Evolutionary conservation across 2,329 filamentous ascomycete species (phyloP).

Genomic region (Colletotrichum orbiculare): DNA sequence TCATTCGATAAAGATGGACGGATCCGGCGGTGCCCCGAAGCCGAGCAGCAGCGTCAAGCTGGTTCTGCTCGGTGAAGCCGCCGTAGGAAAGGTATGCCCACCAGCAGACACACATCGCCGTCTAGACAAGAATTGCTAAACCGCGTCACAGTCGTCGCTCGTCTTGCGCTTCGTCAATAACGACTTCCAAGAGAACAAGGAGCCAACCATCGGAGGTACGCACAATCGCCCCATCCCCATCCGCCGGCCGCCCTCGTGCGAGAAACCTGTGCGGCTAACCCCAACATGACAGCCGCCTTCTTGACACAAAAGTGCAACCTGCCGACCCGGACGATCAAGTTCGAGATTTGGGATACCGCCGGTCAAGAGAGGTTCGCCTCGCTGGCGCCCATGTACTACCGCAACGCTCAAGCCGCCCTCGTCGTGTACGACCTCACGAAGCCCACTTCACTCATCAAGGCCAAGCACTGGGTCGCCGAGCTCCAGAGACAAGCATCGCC

Average conservation of each 20-base stretch:
- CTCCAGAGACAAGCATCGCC: constrained; percentile 95
- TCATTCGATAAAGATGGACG: constrained; percentile 68
- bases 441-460: constrained; percentile 93
- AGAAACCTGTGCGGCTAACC: constrained; percentile 23
- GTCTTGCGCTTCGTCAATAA: constrained; percentile 99
- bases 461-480: constrained; percentile 98
- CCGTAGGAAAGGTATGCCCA: constrained; percentile 89
- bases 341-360: constrained; percentile 98
- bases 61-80: constrained; percentile 95
- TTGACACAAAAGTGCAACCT: constrained; percentile 98
- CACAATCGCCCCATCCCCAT: constrained; percentile 33
- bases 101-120: neutral
- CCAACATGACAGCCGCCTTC: constrained; percentile 79
- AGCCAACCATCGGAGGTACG: constrained; percentile 97
- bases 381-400: constrained; percentile 99
- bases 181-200: constrained; percentile 99
- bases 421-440: constrained; percentile 99
- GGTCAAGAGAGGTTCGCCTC: constrained; percentile 98
- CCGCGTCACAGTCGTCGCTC: constrained; percentile 80
- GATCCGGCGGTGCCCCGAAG: constrained; percentile 79
- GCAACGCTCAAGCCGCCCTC: constrained; percentile 96
- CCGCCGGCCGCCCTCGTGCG: neutral
- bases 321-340: constrained; percentile 90
- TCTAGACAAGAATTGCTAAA: constrained; percentile 29
- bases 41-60: constrained; percentile 99